Percentiles rank a stretch among this genome's conserved stretches.
phyloP scores from a whole-genome alignment of 139 green algal genomes.

The Monoraphidium neglectum region DNA sequence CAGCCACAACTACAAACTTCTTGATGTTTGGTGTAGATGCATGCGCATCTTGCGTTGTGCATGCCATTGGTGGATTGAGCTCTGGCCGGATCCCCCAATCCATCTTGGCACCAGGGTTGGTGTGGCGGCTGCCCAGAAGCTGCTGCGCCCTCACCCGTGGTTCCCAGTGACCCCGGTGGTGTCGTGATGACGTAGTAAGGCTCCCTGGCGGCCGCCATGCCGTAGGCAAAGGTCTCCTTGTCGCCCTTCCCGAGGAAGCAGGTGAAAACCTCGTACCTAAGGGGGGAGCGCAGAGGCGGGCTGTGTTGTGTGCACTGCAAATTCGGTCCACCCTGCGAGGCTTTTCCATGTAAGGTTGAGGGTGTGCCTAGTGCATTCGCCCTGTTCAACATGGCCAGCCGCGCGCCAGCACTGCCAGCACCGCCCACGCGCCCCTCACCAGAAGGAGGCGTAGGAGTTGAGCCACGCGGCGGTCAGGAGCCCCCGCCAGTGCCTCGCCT shows the following conservation, averaged over 20 bases:
- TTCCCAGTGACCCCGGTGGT: neutral
- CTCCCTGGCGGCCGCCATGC: constrained; percentile 31
- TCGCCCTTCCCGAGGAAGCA: constrained; percentile 65
- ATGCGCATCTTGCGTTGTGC: no score
- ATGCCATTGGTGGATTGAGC: no score
- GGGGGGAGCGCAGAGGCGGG: no score
- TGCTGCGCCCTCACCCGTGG: neutral
- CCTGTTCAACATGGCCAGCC: no score
- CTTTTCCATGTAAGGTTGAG: no score
- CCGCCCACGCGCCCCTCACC: neutral
- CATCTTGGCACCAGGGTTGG: no score
- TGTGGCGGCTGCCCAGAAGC: neutral
- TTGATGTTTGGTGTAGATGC: no score
- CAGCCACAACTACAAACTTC: no score
- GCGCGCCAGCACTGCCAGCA: no score
- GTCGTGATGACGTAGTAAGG: constrained; percentile 14
- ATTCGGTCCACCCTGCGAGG: no score
- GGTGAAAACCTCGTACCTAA: constrained; percentile 55
- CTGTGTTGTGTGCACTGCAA: constrained; percentile 9
- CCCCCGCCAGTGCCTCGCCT: constrained; percentile 51
- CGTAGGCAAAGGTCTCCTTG: constrained; percentile 64
- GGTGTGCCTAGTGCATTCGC: no score
- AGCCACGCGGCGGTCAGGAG: constrained; percentile 50
- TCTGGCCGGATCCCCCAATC: no score
- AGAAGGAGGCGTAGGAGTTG: constrained; percentile 40